These are phyloP conservation scores for Rhinocladiella similis DNA, from an alignment of 2,329 filamentous ascomycete species.

Conservation along the genomic window DNA sequence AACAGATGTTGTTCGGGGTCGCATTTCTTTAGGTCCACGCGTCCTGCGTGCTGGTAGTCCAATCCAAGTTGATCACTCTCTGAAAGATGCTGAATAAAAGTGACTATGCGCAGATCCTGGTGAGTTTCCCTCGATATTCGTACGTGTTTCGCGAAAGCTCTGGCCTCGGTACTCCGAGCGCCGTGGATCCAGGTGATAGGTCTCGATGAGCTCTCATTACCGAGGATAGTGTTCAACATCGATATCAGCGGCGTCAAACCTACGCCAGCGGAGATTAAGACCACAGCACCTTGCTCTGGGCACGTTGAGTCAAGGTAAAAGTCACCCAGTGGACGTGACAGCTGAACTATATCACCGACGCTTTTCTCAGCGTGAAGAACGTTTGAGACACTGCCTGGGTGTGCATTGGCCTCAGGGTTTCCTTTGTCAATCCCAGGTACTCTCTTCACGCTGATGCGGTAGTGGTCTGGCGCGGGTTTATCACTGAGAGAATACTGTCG, in stretches of 20 bases:
- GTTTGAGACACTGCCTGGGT: slow-evolving; percentile 67
- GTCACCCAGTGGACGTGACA: slow-evolving; percentile 67
- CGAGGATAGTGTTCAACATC: slow-evolving; percentile 63
- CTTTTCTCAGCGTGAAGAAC: slow-evolving; percentile 63
- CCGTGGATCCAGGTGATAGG: too few relatives aligned
- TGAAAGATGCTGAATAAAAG: too few relatives aligned
- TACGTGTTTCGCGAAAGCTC: too few relatives aligned
- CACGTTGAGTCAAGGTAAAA: slow-evolving; percentile 54
- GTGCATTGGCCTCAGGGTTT: slow-evolving; percentile 53
- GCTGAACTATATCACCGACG: slow-evolving; percentile 62
- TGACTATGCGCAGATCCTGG: too few relatives aligned
- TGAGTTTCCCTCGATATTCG: too few relatives aligned
- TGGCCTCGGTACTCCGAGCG: too few relatives aligned
- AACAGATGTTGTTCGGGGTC: too few relatives aligned
- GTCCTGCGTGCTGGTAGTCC: too few relatives aligned
- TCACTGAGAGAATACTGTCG: slow-evolving; percentile 74
- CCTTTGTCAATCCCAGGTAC: too few relatives aligned
- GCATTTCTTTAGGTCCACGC: too few relatives aligned
- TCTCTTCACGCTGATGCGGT: slow-evolving; percentile 71
- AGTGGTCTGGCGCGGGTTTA: slow-evolving; percentile 45
- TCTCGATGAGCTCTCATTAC: slow-evolving; percentile 5
- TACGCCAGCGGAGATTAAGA: slow-evolving; percentile 63
- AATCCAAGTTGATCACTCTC: too few relatives aligned
- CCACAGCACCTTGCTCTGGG: slow-evolving; percentile 50
- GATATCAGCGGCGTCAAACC: slow-evolving; percentile 62